A percentile compares a stretch with the other conserved stretches of the same genome.
Conservation (phyloP, 2,329 filamentous ascomycete genomes). For the Trichophaea hybrida region DNA sequence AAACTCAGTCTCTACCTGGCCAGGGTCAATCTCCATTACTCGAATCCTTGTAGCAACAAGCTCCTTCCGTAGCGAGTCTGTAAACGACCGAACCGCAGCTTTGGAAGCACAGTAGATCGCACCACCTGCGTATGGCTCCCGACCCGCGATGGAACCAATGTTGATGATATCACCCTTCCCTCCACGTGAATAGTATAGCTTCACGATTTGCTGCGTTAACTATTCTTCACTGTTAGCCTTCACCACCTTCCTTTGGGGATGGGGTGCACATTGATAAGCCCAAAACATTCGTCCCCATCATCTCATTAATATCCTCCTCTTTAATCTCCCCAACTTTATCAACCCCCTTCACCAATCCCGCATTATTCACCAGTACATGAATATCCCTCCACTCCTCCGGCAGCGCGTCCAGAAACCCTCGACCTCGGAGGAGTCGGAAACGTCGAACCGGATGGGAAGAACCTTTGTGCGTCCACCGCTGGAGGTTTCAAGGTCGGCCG, state of each 20-base stretch:
- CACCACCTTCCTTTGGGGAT: background rate
- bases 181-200: conserved; percentile 60
- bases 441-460: conserved; percentile 68
- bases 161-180: conserved; percentile 91
- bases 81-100: conserved; percentile 73
- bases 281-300: conserved; percentile 89
- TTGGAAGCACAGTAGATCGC: conserved; percentile 91
- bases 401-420: conserved; percentile 51
- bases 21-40: conserved; percentile 78
- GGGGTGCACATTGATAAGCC: conserved; percentile 56
- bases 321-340: conserved; percentile 72
- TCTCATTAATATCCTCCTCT: conserved; percentile 65
- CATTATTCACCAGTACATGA: conserved; percentile 88
- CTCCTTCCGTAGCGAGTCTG: conserved; percentile 68
- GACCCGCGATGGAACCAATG: conserved; percentile 79
- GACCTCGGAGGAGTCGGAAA: conserved; percentile 67
- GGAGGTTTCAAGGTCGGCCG: conserved; percentile 59
- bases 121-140: conserved; percentile 67
- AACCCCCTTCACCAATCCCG: conserved; percentile 78
- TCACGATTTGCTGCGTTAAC: conserved; percentile 82
- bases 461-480: conserved; percentile 70
- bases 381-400: conserved; percentile 74
- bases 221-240: background rate
- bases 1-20: conserved; percentile 90
- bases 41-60: conserved; percentile 62